Evolutionary conservation across 306 rosid species (phyloP), one percentile per base, ranked within the genome.

Genomic region (Pyrus communis): DNA sequence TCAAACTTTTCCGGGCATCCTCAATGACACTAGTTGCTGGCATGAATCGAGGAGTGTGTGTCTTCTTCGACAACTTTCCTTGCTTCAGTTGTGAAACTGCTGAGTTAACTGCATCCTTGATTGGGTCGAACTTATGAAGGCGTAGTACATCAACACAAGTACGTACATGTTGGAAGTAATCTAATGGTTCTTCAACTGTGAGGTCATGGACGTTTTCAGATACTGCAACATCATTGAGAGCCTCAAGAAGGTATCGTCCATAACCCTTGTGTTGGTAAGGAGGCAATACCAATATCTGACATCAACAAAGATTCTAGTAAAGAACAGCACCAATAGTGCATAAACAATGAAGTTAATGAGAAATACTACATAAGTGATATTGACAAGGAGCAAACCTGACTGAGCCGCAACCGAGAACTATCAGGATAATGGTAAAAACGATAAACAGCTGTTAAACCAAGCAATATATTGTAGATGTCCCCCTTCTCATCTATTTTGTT

Each of bases 101-200:
- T 33, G 83, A 79, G 13, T 81, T 54, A 45, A 90, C 80, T 4
- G 86, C 81, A 77, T 62, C 71, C 85, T 86, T 86, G 71, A 92
- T 80, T 49, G 91, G 90, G 19, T 86, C 85, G 60, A 89, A 88
- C 9, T 22, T 75, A 38, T 80, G 89, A 84, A 95, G 86, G 77
- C 96, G 93, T 60, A 64, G 82, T 2, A 86, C 69, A 66, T 95
- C 97, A 23, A 92, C 73, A 75, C 93, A 89, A n/a, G 97, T 84
- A 40, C 97, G 97, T 31, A 94, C 80, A 74, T 79, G 89, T 81
- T 90, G 96, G 79, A 94, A 86, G 75, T 88, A 81, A 82, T 92
- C 96, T 75, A 94, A 54, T 4, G 98, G 98, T 82, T 95, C 98
- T 89, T 95, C 98, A 45, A 95, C 88, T 7, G 97, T 92, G 46